Conservation (phyloP, 2,329 filamentous ascomycete genomes). For the Verticillium zaregamsianum region DNA sequence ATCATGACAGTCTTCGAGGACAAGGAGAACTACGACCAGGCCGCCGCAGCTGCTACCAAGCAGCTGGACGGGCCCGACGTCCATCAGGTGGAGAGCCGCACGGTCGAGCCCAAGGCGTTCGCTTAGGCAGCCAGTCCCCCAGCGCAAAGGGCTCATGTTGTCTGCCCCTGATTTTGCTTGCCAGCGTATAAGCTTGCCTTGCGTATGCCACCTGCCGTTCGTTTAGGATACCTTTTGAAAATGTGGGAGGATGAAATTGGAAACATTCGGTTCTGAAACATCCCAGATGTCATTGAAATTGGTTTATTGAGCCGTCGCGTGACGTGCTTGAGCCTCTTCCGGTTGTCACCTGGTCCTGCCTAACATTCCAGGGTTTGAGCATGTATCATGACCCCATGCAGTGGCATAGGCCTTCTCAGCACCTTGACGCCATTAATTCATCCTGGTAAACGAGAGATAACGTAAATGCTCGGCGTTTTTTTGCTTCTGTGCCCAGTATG, state of each 20-base stretch:
- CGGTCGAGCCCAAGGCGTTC: neutral
- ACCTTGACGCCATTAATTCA: too few relatives aligned
- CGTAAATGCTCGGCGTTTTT: too few relatives aligned
- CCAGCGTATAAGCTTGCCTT: neutral
- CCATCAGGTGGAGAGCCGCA: neutral
- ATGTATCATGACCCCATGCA: too few relatives aligned
- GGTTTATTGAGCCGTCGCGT: neutral
- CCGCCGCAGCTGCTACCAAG: conserved; percentile 34
- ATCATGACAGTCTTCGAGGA: conserved; percentile 32
- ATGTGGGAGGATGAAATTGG: neutral
- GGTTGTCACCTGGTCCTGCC: neutral
- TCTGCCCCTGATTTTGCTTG: neutral
- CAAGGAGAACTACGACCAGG: conserved; percentile 30
- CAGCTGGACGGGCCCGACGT: conserved; percentile 3
- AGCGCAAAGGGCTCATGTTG: neutral
- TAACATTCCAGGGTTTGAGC: too few relatives aligned
- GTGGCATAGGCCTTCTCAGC: too few relatives aligned
- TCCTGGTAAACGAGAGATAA: too few relatives aligned
- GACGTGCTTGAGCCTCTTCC: neutral
- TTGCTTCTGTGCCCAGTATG: too few relatives aligned
- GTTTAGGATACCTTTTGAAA: neutral
- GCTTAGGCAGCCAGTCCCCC: neutral
- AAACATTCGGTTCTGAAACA: neutral
- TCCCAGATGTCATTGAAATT: neutral
- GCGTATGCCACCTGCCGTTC: neutral